A percentile compares a stretch with the other conserved stretches of the same genome.
These are phyloP conservation scores for Nakazawaea populi DNA, from an alignment of 805 yeast genomes.

Conservation along the genomic window DNA sequence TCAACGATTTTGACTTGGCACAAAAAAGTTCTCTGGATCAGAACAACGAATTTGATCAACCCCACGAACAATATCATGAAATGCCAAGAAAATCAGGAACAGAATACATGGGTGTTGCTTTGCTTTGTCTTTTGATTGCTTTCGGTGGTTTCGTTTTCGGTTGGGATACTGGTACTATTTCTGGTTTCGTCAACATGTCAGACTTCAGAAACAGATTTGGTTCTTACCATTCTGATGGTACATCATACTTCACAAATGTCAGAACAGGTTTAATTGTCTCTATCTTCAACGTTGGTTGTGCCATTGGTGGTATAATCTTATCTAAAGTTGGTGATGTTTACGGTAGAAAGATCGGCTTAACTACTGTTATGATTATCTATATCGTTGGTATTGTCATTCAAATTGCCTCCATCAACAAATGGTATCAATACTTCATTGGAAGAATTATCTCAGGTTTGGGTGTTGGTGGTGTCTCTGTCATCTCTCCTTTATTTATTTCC, in stretches of 20 bases:
- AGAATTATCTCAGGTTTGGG: slow-evolving; percentile 53
- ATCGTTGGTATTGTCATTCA: slow-evolving; percentile 58
- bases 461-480: slow-evolving; percentile 48
- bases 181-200: slow-evolving; percentile 64
- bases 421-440: slow-evolving; percentile 65
- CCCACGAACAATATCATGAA: slow-evolving; percentile 8
- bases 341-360: slow-evolving; percentile 57
- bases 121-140: slow-evolving; percentile 51
- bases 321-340: slow-evolving; percentile 51
- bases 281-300: slow-evolving; percentile 67
- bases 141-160: slow-evolving; percentile 78
- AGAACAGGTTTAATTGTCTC: slow-evolving; percentile 62
- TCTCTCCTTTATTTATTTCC: slow-evolving; percentile 54
- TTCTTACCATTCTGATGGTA: slow-evolving; percentile 32
- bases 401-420: slow-evolving; percentile 43
- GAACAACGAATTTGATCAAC: not conserved
- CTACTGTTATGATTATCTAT: slow-evolving; percentile 48
- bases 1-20: slow-evolving; percentile 6
- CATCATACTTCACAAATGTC: slow-evolving; percentile 38
- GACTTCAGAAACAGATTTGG: slow-evolving; percentile 53
- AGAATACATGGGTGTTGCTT: slow-evolving; percentile 20
- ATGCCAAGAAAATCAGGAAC: slow-evolving; percentile 19
- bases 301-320: slow-evolving; percentile 61
- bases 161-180: slow-evolving; percentile 75
- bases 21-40: slow-evolving; percentile 1